Base-by-base conservation (phyloP, 306 rosid species). In the Malus fusca region DNA sequence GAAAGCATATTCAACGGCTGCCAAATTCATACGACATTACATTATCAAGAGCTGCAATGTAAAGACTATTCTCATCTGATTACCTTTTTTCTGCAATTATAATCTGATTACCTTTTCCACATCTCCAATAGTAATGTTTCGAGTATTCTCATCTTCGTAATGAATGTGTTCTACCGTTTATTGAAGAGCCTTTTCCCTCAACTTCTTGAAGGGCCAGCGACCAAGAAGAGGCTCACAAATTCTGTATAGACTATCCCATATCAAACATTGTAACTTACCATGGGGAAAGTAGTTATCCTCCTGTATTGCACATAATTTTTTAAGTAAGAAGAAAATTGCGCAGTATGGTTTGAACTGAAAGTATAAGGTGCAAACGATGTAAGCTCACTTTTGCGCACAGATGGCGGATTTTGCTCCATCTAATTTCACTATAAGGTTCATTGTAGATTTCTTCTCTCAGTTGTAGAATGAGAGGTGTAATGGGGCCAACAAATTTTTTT, bases 401-500 rank as follows among this genome's bases (percentile, higher is more conserved):
- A 51, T 88, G 97, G 11, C 96, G 88, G 3, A 77, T 80, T 71
- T 81, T 79, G 31, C 66, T 82, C 97, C 97, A 90, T 17, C 88
- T 68, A 63, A 88, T 69, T 64, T 83, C 35, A 31, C 85, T 64
- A 43, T 88, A 88, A 44, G 92, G 87, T 28, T 88, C 44, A 19
- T 51, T 46, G 68, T 74, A 71, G 13, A 87, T 81, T 51, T 92
- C 97, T 33, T 80, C 84, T 63, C 92, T 83, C 60, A 88, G 69
- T 26, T 87, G 85, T 55, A 79, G 73, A 69, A 92, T 84, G 14
- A 92, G 91, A 6, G 92, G 86, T 35, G 97, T 92, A 60, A 90
- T 87, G 37, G 86, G 89, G 40, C 92, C 93, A 42, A 88, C 92
- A 83, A 90, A 87, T 42, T 86, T 82, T 77, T 82, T 90, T 2